A percentile compares a stretch with the other conserved stretches of the same genome.
Evolutionary conservation across 2,329 filamentous ascomycete genomes (phyloP).

Genomic region (Penicillium sp.): DNA sequence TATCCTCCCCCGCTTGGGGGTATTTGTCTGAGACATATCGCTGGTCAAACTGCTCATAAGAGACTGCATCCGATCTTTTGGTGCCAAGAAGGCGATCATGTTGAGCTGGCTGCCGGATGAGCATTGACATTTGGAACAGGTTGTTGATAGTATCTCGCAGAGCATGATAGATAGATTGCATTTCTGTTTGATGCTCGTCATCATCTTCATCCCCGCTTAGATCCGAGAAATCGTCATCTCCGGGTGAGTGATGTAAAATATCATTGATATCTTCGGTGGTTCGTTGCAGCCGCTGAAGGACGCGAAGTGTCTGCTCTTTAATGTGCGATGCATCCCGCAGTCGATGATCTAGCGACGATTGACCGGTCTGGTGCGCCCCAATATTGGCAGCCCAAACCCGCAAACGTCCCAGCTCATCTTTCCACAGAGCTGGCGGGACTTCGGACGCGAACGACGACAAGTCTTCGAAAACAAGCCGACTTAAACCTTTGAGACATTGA

Average conservation of each 20-base stretch:
- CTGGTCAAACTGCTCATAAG: neutral
- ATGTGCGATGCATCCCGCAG: slow-evolving; percentile 31
- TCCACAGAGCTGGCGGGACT: slow-evolving; percentile 10
- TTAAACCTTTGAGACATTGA: neutral
- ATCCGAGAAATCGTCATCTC: neutral
- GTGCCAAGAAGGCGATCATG: slow-evolving; percentile 32
- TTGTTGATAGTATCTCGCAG: slow-evolving; percentile 31
- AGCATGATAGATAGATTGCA: slow-evolving; percentile 19
- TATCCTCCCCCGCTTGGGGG: neutral
- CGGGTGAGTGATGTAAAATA: neutral
- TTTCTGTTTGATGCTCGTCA: slow-evolving; percentile 3
- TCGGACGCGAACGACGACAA: neutral
- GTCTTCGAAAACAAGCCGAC: neutral
- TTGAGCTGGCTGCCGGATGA: slow-evolving; percentile 39
- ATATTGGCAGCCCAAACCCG: slow-evolving; percentile 35
- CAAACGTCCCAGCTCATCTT: slow-evolving; percentile 23
- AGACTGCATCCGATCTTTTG: neutral
- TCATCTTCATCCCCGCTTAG: neutral
- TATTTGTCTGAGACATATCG: neutral
- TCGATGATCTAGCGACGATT: slow-evolving; percentile 34
- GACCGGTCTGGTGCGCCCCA: slow-evolving; percentile 30
- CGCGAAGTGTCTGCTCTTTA: slow-evolving; percentile 1
- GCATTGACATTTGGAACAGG: slow-evolving; percentile 40
- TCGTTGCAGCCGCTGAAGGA: neutral
- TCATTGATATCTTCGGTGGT: slow-evolving; percentile 4